phyloP scores from a whole-genome alignment of 371 early-diverging fungal species.

The Mucor mucedo region DNA sequence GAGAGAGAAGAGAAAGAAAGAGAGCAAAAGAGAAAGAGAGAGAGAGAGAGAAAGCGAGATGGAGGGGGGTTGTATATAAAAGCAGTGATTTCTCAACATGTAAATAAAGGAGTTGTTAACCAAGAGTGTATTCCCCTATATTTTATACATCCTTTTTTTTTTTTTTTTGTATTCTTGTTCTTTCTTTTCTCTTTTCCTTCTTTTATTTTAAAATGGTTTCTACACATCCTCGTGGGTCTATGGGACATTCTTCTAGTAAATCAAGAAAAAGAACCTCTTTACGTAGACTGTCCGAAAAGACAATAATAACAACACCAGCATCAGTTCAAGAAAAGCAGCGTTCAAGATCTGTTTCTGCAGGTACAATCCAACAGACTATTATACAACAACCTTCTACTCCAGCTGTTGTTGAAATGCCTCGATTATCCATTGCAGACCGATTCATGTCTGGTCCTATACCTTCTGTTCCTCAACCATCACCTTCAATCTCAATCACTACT shows the following conservation, averaged over 20 bases:
- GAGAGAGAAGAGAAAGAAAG: background rate
- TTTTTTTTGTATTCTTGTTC: background rate
- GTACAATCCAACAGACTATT: background rate
- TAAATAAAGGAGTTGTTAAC: slow-evolving; percentile 6
- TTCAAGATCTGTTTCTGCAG: slow-evolving; percentile 8
- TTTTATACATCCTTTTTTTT: slow-evolving; percentile 4
- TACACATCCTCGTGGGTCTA: slow-evolving; percentile 13
- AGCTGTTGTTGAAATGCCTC: slow-evolving; percentile 17
- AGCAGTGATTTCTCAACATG: slow-evolving; percentile 5
- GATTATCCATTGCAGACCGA: slow-evolving; percentile 45
- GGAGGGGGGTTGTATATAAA: background rate
- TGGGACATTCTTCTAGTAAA: slow-evolving; percentile 3
- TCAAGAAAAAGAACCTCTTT: slow-evolving; percentile 7
- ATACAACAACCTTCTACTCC: slow-evolving; percentile 25
- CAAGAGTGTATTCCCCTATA: slow-evolving; percentile 1
- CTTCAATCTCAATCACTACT: slow-evolving; percentile 7
- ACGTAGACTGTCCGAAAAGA: slow-evolving; percentile 8
- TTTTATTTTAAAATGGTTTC: slow-evolving; percentile 13
- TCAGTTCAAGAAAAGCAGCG: slow-evolving; percentile 4
- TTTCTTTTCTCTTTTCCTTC: slow-evolving; percentile 4
- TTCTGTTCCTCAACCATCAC: background rate
- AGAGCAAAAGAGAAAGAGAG: slow-evolving; percentile 1
- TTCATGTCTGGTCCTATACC: slow-evolving; percentile 31
- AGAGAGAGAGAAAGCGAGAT: background rate
- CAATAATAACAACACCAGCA: background rate